Evolutionary conservation across 73 alveolate species (phyloP).

Genomic region (Tetrahymena borealis): DNA sequence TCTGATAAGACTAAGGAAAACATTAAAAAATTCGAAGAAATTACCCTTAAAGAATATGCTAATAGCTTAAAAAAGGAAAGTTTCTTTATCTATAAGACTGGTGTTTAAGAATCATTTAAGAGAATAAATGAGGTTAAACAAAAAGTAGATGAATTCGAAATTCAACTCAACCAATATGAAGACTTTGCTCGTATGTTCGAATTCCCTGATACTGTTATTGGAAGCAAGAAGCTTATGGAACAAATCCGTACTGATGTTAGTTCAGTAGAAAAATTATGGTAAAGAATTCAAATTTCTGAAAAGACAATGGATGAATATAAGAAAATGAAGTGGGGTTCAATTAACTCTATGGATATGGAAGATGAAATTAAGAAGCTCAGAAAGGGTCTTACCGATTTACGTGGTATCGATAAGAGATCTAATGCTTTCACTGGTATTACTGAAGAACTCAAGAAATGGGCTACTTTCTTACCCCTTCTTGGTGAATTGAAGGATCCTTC

Average conservation of each 20-base stretch:
- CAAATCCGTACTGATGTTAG: constrained; percentile 77
- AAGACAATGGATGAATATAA: constrained; percentile 73
- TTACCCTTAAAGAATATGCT: constrained; percentile 77
- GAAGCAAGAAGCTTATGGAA: constrained; percentile 82
- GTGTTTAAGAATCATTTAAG: constrained; percentile 77
- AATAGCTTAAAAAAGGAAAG: constrained; percentile 88
- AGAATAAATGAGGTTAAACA: constrained; percentile 63
- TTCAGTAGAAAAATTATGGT: constrained; percentile 87
- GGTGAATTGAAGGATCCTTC: constrained; percentile 82
- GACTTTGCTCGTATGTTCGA: constrained; percentile 88
- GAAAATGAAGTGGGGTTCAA: constrained; percentile 90
- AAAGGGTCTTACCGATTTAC: constrained; percentile 79
- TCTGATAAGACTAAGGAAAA: constrained; percentile 84
- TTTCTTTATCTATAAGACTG: constrained; percentile 89
- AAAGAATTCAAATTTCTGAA: constrained; percentile 76
- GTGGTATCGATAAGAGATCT: constrained; percentile 86
- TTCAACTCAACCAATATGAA: constrained; percentile 69
- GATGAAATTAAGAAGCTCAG: constrained; percentile 82
- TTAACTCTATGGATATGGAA: constrained; percentile 94
- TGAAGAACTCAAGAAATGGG: constrained; percentile 68
- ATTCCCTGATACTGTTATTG: constrained; percentile 89
- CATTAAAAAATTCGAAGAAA: constrained; percentile 93
- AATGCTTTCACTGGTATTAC: constrained; percentile 88
- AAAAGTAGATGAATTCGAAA: constrained; percentile 71
- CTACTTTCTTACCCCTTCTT: constrained; percentile 65